Conservation (phyloP, 148 eudicot species). For the Mesembryanthemum crystallinum region DNA sequence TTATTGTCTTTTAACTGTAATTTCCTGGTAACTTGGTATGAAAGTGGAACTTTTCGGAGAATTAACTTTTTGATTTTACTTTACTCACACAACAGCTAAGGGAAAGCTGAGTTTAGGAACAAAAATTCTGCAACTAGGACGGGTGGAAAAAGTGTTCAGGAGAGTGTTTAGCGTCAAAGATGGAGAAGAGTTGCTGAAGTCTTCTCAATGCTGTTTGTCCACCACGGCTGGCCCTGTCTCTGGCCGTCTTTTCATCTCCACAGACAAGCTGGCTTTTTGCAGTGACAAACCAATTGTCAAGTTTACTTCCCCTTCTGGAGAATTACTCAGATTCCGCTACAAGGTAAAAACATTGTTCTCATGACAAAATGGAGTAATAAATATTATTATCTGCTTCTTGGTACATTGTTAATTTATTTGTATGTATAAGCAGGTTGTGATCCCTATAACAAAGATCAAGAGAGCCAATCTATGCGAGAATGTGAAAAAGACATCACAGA, state of each 20-base stretch:
- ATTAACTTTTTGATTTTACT: neutral
- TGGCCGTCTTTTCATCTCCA: constrained; percentile 28
- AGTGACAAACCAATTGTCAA: constrained; percentile 26
- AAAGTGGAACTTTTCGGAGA: no score
- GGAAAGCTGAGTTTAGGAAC: constrained; percentile 24
- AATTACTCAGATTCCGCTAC: constrained; percentile 13
- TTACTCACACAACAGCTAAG: neutral
- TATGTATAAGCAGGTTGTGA: constrained; percentile 13
- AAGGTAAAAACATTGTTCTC: constrained; percentile 1
- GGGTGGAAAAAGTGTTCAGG: constrained; percentile 19
- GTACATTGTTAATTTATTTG: no score
- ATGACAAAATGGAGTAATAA: no score
- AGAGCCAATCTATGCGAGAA: constrained; percentile 30
- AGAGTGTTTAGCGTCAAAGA: constrained; percentile 12
- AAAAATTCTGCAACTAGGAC: constrained; percentile 23
- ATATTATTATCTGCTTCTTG: no score
- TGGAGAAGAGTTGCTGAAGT: constrained; percentile 19
- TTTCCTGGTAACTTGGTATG: neutral
- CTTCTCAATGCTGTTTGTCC: constrained; percentile 26
- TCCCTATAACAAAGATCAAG: constrained; percentile 34
- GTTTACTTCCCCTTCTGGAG: constrained; percentile 23
- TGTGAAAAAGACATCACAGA: constrained; percentile 31
- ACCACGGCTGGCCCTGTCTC: constrained; percentile 25
- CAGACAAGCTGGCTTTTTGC: constrained; percentile 29
- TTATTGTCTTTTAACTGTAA: neutral